Evolutionary conservation across 306 rosid species (phyloP).

Genomic region (Benincasa hispida): DNA sequence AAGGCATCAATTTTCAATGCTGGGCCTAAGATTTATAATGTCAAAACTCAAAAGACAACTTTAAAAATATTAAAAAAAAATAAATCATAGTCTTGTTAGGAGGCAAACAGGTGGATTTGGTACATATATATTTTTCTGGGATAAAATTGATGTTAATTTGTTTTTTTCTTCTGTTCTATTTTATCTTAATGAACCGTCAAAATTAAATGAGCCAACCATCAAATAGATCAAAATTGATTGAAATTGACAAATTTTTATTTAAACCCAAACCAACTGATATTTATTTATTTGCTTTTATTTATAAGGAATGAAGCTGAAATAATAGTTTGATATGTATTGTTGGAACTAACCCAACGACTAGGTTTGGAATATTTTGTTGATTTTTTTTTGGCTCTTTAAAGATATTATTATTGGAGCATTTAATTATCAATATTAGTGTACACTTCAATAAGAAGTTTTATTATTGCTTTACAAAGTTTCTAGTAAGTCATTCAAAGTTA

Average conservation of each 20-base stretch:
- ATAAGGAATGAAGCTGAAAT: not conserved
- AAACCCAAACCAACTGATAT: not conserved
- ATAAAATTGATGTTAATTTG: not conserved
- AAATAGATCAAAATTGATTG: not conserved
- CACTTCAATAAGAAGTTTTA: no score
- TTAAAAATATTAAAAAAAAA: no score
- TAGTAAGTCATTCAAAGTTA: no score
- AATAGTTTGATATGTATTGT: not conserved
- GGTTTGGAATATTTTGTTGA: not conserved
- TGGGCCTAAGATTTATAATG: not conserved
- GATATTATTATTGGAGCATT: no score
- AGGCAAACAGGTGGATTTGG: not conserved
- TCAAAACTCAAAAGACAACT: not conserved
- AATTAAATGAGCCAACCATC: not conserved
- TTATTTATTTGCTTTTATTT: not conserved
- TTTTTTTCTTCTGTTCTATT: not conserved
- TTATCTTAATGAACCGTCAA: not conserved
- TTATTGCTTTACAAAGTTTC: no score
- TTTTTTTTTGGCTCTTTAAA: no score
- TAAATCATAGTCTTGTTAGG: not conserved
- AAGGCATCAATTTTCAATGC: not conserved
- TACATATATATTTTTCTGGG: not conserved
- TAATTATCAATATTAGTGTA: no score
- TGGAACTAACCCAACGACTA: not conserved
- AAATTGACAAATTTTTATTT: not conserved